Conservation (phyloP, 2,329 filamentous ascomycete genomes). For the Drechmeria coniospora region DNA sequence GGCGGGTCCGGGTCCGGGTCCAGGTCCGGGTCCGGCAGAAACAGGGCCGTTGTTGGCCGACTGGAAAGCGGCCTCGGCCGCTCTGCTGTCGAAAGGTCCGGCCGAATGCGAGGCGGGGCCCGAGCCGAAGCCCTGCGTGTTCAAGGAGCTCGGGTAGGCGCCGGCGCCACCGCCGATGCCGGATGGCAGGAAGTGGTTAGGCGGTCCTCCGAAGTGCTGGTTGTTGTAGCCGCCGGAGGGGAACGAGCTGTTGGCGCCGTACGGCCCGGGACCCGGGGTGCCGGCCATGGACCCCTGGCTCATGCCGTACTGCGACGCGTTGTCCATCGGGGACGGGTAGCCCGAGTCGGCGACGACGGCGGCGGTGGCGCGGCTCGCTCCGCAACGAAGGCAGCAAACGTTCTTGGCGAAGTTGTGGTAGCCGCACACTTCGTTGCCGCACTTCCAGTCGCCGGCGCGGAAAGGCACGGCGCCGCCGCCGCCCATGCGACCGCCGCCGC, state of each 20-base stretch:
- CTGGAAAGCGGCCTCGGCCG: conserved; percentile 87
- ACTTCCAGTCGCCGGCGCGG: conserved; percentile 98
- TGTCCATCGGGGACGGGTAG: conserved; percentile 82
- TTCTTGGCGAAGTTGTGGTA: conserved; percentile 99
- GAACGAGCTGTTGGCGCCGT: conserved; percentile 56
- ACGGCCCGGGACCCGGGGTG: conserved; percentile 63
- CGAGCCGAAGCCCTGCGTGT: conserved; percentile 59
- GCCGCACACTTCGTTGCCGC: conserved; percentile 87
- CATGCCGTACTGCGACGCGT: conserved; percentile 70
- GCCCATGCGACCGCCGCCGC: conserved; percentile 57
- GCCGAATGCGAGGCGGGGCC: conserved; percentile 67
- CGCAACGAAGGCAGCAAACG: conserved; percentile 90
- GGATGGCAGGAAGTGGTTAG: conserved; percentile 81
- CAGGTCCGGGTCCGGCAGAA: conserved; percentile 59
- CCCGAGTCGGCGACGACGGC: conserved; percentile 89
- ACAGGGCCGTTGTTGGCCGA: conserved; percentile 70
- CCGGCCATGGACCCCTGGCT: conserved; percentile 75
- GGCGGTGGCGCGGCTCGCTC: conserved; percentile 83
- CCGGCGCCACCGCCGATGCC: conserved; percentile 60
- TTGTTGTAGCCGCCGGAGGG: conserved; percentile 47
- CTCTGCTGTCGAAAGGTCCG: conserved; percentile 81
- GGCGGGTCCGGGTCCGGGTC: conserved; percentile 56
- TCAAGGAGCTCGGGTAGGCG: conserved; percentile 61
- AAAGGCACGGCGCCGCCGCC: conserved; percentile 84
- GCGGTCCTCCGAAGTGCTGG: conserved; percentile 76